Conservation (phyloP, 2,329 filamentous ascomycete species). For the Coniochaeta ligniaria region DNA sequence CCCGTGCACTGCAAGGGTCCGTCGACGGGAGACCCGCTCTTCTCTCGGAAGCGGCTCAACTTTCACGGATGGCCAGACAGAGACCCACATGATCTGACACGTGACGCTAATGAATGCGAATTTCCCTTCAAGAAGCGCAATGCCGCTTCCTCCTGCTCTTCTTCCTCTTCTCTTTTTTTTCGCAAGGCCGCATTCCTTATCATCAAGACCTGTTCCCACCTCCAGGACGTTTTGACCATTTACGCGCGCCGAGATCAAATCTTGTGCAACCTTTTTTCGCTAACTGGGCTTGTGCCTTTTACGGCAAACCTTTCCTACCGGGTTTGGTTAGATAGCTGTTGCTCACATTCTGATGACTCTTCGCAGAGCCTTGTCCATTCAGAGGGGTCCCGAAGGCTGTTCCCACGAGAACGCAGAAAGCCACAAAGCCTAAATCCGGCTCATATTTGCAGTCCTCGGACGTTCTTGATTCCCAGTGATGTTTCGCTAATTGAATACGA, state of each 20-base stretch:
- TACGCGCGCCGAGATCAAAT: slow-evolving; percentile 75
- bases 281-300: slow-evolving; percentile 76
- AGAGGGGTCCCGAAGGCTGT: not conserved
- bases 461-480: not conserved
- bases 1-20: not conserved
- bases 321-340: slow-evolving; percentile 95
- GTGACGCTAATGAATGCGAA: not conserved
- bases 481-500: not conserved
- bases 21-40: not conserved
- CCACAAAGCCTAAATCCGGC: not conserved
- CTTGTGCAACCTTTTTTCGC: slow-evolving; percentile 75
- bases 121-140: slow-evolving; percentile 2
- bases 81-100: not conserved
- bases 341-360: slow-evolving; percentile 54
- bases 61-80: too few relatives aligned
- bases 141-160: slow-evolving; percentile 17
- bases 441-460: not conserved
- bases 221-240: slow-evolving; percentile 87
- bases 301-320: slow-evolving; percentile 42
- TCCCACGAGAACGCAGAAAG: not conserved
- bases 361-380: not conserved
- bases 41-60: slow-evolving; percentile 8
- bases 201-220: slow-evolving; percentile 67
- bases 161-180: slow-evolving; percentile 23
- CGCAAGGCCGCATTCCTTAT: slow-evolving; percentile 83